These are phyloP conservation scores for Pseudogymnoascus sp. DNA, from an alignment of 2,329 filamentous ascomycete species.

Conservation along the genomic window DNA sequence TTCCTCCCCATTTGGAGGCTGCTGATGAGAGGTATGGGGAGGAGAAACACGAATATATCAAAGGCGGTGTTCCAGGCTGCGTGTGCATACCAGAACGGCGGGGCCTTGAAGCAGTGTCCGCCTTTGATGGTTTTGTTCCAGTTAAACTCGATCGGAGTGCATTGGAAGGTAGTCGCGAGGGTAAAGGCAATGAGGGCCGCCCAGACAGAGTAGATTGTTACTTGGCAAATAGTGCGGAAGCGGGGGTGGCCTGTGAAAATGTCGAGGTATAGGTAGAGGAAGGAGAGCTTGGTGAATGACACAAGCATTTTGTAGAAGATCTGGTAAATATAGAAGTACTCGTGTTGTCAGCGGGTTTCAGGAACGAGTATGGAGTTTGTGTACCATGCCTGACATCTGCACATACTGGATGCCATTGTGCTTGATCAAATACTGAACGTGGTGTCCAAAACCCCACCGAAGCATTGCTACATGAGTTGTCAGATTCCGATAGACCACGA, in stretches of 20 bases:
- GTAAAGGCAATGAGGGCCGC: constrained; percentile 10
- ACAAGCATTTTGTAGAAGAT: constrained; percentile 15
- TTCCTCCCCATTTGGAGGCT: neutral
- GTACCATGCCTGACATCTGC: neutral
- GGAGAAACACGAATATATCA: neutral
- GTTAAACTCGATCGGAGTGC: constrained; percentile 12
- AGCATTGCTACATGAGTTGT: constrained; percentile 11
- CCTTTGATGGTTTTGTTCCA: constrained; percentile 11
- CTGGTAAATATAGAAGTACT: constrained; percentile 18
- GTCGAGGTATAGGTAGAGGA: constrained; percentile 14
- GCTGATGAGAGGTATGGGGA: neutral
- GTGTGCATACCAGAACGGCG: constrained; percentile 16
- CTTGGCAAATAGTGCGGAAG: constrained; percentile 12
- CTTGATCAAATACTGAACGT: constrained; percentile 9
- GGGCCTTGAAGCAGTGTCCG: constrained; percentile 14
- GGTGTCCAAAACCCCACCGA: constrained; percentile 16
- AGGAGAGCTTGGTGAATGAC: constrained; percentile 15
- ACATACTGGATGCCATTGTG: neutral
- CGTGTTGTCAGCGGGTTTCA: neutral
- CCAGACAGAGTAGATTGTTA: constrained; percentile 13
- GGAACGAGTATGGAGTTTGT: neutral
- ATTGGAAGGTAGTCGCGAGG: constrained; percentile 16
- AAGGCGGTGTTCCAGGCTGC: constrained; percentile 12
- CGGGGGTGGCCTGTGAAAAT: constrained; percentile 14
- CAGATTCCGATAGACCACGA: neutral